Base-by-base conservation (phyloP, 164 flowering plant species). In the Buxus sempervirens region DNA sequence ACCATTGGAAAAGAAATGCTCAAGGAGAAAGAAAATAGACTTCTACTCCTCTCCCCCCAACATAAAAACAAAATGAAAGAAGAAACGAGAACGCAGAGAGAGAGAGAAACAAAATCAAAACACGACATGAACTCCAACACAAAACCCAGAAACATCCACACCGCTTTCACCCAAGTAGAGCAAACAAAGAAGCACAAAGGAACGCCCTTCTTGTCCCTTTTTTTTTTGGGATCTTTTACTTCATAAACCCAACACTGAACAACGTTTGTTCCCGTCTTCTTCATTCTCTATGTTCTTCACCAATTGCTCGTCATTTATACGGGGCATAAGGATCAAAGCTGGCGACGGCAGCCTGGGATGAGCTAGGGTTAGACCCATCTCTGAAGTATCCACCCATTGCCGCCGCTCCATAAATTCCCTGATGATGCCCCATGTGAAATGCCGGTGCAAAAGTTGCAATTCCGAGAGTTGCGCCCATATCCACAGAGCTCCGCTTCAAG, bases 401-500 rank as follows among this genome's bases (percentile, higher is more conserved):
- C 5, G 70, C 62, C 6, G 63, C 60, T 4, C 78, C 79, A 32
- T 64, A 74, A 58, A 61, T 71, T 14, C 76, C 78, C 69, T 45
- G 77, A 12, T 70, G 84, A 36, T 70, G 80, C 1, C 74, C 76
- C 78, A 77, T 56, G 42, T 76, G 84, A 66, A 70, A 80, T 9
- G 69, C 72, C 0, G 78, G 76, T 9, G 75, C 71, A 67, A 64
- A 73, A 5, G 74, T 56, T 3, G 68, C 68, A 12, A 36, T 38
- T 1, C 42, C 54, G 24, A 53, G 1, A 18, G 62, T 21, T 26
- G 53, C n/a, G 19, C 70, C 66, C 19, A 62, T 8, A 15, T 41
- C 51, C 0, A 42, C 25, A 12, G 28, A 6, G 22, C 64, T 38
- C 64, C 82, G 73, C 76, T 72, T 77, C 70, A 72, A 66, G 66